phyloP scores from a whole-genome alignment of 352 stramenopile genomes.

The Phytophthora meadii region DNA sequence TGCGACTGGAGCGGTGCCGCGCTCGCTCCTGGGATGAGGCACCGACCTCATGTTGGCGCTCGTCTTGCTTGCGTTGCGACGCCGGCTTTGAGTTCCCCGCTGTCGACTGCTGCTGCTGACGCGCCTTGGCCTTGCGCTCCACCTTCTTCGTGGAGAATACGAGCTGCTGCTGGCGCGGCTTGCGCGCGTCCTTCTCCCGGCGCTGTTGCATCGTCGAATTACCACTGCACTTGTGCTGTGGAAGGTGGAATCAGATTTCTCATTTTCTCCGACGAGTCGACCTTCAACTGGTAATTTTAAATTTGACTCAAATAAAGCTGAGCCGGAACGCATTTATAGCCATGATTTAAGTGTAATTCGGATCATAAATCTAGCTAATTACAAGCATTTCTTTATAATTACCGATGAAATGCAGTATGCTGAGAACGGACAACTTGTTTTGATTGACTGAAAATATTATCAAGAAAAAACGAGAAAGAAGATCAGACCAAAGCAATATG shows the following conservation, averaged over 20 bases:
- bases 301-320: too few relatives aligned
- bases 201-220: conserved; percentile 26
- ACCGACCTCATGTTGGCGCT: conserved; percentile 10
- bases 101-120: conserved; percentile 28
- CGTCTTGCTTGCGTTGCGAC: conserved; percentile 14
- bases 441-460: conserved; percentile 20
- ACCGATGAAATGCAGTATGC: too few relatives aligned
- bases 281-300: conserved; percentile 7
- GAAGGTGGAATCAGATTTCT: conserved; percentile 6
- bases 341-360: too few relatives aligned
- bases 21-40: conserved; percentile 13
- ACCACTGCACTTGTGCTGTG: background rate
- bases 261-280: conserved; percentile 25
- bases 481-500: conserved; percentile 16
- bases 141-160: conserved; percentile 80
- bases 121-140: conserved; percentile 32
- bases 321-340: too few relatives aligned
- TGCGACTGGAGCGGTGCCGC: conserved; percentile 34
- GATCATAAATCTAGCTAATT: too few relatives aligned
- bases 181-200: conserved; percentile 34
- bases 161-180: conserved; percentile 45
- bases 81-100: conserved; percentile 15
- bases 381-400: too few relatives aligned
- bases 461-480: background rate
- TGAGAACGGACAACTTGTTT: too few relatives aligned